A percentile compares a stretch with the other conserved stretches of the same genome.
Conservation (phyloP, 805 yeast genomes). For the Metschnikowia arizonensis region DNA sequence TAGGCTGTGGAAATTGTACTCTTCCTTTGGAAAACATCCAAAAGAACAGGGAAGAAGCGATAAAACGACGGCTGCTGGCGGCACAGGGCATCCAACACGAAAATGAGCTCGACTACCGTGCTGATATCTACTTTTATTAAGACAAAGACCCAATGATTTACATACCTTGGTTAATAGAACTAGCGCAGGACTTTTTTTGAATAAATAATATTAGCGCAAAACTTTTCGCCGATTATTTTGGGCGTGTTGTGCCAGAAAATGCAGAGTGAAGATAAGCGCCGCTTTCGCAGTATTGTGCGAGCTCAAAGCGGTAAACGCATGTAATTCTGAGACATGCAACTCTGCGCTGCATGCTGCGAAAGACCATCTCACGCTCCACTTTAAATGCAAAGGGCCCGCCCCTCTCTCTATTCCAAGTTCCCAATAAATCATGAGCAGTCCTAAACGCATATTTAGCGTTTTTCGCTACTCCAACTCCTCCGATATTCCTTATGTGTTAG, state of each 20-base stretch:
- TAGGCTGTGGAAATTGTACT: conserved; percentile 23
- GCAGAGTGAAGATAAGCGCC: neutral
- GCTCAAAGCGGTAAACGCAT: conserved; percentile 13
- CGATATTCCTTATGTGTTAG: conserved; percentile 10
- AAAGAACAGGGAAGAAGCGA: conserved; percentile 7
- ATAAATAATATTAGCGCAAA: no score
- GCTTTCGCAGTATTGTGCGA: conserved; percentile 11
- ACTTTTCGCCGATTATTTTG: neutral
- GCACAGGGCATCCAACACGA: neutral
- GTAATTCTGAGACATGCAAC: conserved; percentile 4
- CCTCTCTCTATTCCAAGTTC: neutral
- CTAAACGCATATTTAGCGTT: conserved; percentile 5
- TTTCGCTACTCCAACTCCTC: conserved; percentile 12
- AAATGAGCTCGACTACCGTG: conserved; percentile 12
- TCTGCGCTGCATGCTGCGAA: conserved; percentile 3
- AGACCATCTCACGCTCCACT: neutral
- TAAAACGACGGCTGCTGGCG: conserved; percentile 1
- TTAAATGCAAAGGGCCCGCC: neutral
- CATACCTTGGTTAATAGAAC: neutral
- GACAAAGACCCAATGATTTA: neutral
- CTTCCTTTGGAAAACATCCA: conserved; percentile 9
- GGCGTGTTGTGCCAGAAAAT: neutral
- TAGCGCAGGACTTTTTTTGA: no score
- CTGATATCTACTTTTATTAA: conserved; percentile 10
- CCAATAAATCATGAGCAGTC: neutral